These are phyloP conservation scores for Lentinula detonsa DNA, from an alignment of 768 basidiomycete species.

Conservation along the genomic window DNA sequence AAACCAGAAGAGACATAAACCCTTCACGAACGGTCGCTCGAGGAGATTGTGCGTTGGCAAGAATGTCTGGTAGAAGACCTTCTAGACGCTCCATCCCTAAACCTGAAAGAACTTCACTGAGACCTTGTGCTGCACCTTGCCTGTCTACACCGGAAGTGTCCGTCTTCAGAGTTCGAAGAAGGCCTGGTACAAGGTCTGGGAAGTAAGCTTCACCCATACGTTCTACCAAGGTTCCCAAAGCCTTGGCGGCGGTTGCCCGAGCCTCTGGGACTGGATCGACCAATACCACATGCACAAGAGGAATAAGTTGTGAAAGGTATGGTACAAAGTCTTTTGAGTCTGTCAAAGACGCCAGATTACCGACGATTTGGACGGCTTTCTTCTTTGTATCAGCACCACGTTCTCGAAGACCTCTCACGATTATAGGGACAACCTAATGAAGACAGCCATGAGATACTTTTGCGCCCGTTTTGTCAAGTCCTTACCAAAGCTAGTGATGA, in stretches of 20 bases:
- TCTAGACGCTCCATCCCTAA: conserved; percentile 98
- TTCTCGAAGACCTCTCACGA: conserved; percentile 89
- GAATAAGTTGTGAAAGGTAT: conserved; percentile 83
- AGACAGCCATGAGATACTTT: not conserved
- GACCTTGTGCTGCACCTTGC: conserved; percentile 96
- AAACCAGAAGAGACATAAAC: conserved; percentile 96
- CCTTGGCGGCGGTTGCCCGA: conserved; percentile 94
- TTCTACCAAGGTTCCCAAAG: conserved; percentile 93
- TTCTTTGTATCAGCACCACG: conserved; percentile 92
- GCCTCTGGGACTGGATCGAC: conserved; percentile 98
- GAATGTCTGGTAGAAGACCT: conserved; percentile 88
- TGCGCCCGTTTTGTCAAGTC: conserved; percentile 4
- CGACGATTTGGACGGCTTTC: conserved; percentile 94
- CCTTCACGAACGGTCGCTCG: conserved; percentile 92
- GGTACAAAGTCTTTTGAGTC: conserved; percentile 92
- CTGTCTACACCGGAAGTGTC: conserved; percentile 94
- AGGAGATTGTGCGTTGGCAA: conserved; percentile 85
- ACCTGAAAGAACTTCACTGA: conserved; percentile 91
- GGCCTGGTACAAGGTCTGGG: conserved; percentile 89
- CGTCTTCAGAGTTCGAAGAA: conserved; percentile 83
- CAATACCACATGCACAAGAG: conserved; percentile 86
- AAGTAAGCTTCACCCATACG: conserved; percentile 92
- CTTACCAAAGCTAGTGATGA: conserved; percentile 89
- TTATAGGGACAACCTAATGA: conserved; percentile 81
- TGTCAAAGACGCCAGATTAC: conserved; percentile 89